These are phyloP conservation scores for Silybum marianum DNA, from an alignment of 129 eudicot genomes.

Conservation along the genomic window DNA sequence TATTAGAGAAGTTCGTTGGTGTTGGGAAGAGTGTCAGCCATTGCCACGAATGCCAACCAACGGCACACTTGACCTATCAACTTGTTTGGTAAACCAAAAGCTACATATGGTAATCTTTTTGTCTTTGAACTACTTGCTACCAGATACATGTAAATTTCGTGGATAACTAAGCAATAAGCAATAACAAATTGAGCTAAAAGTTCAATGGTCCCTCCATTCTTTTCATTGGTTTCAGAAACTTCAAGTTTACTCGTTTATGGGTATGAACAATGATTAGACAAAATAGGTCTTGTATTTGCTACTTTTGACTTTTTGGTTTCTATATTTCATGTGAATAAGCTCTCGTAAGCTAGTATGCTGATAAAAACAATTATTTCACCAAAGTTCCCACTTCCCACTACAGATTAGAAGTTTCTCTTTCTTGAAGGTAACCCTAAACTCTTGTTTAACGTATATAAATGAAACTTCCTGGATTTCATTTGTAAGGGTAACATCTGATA, in stretches of 20 bases:
- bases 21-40: constrained; percentile 96
- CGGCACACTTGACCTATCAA: constrained; percentile 72
- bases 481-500: no score
- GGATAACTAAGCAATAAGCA: background rate
- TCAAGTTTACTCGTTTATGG: background rate
- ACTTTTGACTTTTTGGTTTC: background rate
- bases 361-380: background rate
- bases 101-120: constrained; percentile 74
- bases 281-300: background rate
- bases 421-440: background rate
- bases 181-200: background rate
- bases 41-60: constrained; percentile 70
- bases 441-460: no score
- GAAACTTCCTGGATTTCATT: no score
- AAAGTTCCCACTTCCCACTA: background rate
- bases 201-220: background rate
- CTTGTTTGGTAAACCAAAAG: constrained; percentile 87
- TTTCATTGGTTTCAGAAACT: background rate
- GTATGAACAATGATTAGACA: background rate
- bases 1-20: constrained; percentile 98
- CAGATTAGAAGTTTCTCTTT: no score
- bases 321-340: background rate
- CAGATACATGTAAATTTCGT: background rate
- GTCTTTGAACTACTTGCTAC: constrained; percentile 1
- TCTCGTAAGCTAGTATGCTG: background rate